Conservation (phyloP, 306 rosid species). For the Cicer yamashitae region DNA sequence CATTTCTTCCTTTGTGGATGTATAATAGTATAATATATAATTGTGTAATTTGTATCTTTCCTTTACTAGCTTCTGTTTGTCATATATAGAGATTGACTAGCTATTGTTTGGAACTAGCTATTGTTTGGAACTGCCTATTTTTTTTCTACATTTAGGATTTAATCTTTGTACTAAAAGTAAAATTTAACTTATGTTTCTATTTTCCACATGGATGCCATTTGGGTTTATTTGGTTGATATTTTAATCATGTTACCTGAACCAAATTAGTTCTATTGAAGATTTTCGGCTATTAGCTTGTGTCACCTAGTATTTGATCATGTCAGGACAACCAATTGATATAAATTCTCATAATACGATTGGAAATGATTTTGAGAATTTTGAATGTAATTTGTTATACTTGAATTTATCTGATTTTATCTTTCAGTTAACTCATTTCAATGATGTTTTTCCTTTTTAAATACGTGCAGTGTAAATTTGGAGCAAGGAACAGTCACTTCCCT, state of each 20-base stretch:
- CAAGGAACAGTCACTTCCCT: slow-evolving; percentile 95
- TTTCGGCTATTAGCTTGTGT: slow-evolving; percentile 32
- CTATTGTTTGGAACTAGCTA: slow-evolving; percentile 16
- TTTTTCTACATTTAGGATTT: slow-evolving; percentile 15
- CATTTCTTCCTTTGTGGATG: slow-evolving; percentile 35
- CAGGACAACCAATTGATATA: neutral
- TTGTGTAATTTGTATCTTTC: slow-evolving; percentile 13
- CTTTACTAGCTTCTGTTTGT: slow-evolving; percentile 33
- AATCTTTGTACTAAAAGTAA: neutral
- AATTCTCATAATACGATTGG: neutral
- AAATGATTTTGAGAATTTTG: slow-evolving; percentile 24
- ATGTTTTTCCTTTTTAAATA: slow-evolving; percentile 13
- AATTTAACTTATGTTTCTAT: neutral
- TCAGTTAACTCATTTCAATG: slow-evolving; percentile 20
- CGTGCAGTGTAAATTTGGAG: slow-evolving; percentile 73
- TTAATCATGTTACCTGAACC: slow-evolving; percentile 35
- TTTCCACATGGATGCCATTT: slow-evolving; percentile 21
- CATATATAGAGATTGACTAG: slow-evolving; percentile 19
- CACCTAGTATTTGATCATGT: slow-evolving; percentile 30
- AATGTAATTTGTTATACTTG: slow-evolving; percentile 35
- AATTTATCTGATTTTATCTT: slow-evolving; percentile 21
- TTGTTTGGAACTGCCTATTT: no score
- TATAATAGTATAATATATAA: slow-evolving; percentile 33
- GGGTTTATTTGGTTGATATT: slow-evolving; percentile 23
- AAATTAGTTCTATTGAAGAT: slow-evolving; percentile 14